Conservation (phyloP, 228 moss, liverwort and hornwort species). For the Sphagnum magellanicum region DNA sequence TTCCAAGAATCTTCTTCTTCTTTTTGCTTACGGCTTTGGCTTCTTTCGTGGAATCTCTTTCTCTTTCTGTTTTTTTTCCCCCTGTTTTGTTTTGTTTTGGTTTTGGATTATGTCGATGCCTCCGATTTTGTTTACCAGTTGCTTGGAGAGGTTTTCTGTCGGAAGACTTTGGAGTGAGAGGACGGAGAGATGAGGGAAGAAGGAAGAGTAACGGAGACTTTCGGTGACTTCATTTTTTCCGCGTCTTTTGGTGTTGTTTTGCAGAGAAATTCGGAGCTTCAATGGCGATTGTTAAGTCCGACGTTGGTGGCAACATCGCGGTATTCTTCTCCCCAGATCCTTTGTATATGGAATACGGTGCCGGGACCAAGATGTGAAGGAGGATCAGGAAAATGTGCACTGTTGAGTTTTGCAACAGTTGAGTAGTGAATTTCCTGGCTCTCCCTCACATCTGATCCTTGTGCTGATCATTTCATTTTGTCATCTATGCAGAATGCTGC, state of each 20-base stretch:
- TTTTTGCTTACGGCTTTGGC: too few relatives aligned
- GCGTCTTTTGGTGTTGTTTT: neutral
- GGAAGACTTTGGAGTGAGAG: too few relatives aligned
- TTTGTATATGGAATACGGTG: neutral
- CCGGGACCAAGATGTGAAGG: too few relatives aligned
- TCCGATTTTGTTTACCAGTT: too few relatives aligned
- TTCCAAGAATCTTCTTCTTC: neutral
- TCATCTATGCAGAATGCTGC: neutral
- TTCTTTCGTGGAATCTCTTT: too few relatives aligned
- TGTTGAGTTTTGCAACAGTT: neutral
- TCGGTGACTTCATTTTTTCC: too few relatives aligned
- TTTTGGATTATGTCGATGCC: too few relatives aligned
- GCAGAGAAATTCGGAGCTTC: constrained; percentile 85
- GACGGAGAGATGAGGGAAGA: too few relatives aligned
- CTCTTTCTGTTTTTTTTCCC: too few relatives aligned
- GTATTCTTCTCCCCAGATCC: constrained; percentile 19
- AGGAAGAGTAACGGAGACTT: too few relatives aligned
- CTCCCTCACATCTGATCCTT: neutral
- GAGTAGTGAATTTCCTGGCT: neutral
- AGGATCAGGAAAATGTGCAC: neutral
- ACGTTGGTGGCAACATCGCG: constrained; percentile 90
- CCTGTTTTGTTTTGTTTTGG: too few relatives aligned
- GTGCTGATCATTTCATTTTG: neutral
- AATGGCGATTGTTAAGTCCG: constrained; percentile 82
- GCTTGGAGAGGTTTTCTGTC: too few relatives aligned